Percentiles rank a stretch among this genome's conserved stretches.
phyloP scores from a whole-genome alignment of 1,284 basidiomycete genomes.

The Cryptococcus neoformans region DNA sequence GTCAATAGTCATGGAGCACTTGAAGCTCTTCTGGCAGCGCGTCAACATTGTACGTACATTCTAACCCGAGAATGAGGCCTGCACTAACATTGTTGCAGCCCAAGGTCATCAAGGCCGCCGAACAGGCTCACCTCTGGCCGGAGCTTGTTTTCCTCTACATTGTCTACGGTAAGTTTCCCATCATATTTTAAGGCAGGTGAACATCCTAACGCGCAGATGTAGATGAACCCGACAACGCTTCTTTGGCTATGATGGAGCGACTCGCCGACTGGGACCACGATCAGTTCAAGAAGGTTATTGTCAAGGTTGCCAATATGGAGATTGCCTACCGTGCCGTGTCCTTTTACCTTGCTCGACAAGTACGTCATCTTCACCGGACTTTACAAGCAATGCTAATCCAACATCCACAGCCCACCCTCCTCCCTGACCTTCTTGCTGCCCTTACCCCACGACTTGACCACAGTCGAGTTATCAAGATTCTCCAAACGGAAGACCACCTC shows the following conservation, averaged over 20 bases:
- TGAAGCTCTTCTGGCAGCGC: constrained; percentile 95
- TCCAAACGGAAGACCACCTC: constrained; percentile 77
- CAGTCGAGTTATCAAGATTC: constrained; percentile 89
- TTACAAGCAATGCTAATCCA: constrained; percentile 52
- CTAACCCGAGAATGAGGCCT: constrained; percentile 50
- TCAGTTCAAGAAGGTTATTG: constrained; percentile 95
- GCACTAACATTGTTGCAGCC: constrained; percentile 7
- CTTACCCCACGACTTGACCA: constrained; percentile 93
- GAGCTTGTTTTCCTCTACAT: constrained; percentile 98
- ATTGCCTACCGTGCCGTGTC: constrained; percentile 62
- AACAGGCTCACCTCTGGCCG: constrained; percentile 98
- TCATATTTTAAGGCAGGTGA: not conserved
- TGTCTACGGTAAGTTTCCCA: constrained; percentile 84
- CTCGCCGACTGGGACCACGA: constrained; percentile 98
- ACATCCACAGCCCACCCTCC: constrained; percentile 83
- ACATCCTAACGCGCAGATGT: constrained; percentile 10
- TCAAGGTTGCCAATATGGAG: constrained; percentile 96
- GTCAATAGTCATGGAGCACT: constrained; percentile 82
- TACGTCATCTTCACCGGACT: constrained; percentile 5
- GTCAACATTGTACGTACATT: constrained; percentile 71
- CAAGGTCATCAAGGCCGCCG: constrained; percentile 88
- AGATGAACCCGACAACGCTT: constrained; percentile 48
- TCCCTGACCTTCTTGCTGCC: constrained; percentile 90
- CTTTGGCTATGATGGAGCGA: constrained; percentile 88
- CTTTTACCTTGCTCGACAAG: constrained; percentile 37